These are phyloP conservation scores for Rhipidocladum racemiflorum DNA, from an alignment of 176 grass and related monocot genomes.

Conservation along the genomic window DNA sequence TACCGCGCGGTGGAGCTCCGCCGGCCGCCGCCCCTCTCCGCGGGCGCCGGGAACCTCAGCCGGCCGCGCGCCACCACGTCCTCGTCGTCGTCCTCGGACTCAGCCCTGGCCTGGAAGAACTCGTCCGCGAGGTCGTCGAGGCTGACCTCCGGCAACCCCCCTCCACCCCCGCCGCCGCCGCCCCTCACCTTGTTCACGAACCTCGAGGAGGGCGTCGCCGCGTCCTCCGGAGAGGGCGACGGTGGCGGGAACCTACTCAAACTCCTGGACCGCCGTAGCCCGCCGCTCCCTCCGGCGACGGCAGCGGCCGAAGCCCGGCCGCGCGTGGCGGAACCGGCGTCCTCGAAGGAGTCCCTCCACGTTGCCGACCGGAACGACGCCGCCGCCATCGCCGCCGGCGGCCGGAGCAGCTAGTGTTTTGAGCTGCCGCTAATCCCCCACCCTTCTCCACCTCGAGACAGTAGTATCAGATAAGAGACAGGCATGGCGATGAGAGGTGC, in stretches of 20 bases:
- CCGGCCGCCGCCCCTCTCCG: constrained; percentile 5
- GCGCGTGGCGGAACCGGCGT: constrained; percentile 30
- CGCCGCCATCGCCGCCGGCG: constrained; percentile 12
- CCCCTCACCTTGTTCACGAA: constrained; percentile 70
- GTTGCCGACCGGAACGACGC: constrained; percentile 24
- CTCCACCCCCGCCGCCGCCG: neutral
- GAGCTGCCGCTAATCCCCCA: constrained; percentile 9
- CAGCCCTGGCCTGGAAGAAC: constrained; percentile 79
- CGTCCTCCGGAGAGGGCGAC: constrained; percentile 48
- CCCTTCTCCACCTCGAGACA: neutral
- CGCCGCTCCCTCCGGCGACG: neutral
- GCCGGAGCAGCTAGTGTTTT: constrained; percentile 28
- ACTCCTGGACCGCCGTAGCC: constrained; percentile 62
- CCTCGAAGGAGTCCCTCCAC: constrained; percentile 30
- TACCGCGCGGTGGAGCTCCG: constrained; percentile 58
- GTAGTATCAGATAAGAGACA: neutral
- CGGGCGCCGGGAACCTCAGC: constrained; percentile 30
- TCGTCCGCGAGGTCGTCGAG: constrained; percentile 95
- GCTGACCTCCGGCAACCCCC: constrained; percentile 55
- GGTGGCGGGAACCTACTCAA: constrained; percentile 71
- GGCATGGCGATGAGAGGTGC: constrained; percentile 22
- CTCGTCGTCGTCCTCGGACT: constrained; percentile 80
- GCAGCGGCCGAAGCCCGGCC: constrained; percentile 10
- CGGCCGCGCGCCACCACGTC: constrained; percentile 23
- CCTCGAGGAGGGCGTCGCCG: constrained; percentile 59